Percentiles rank a stretch among this genome's conserved stretches.
These are phyloP conservation scores for Histomonas meleagridis DNA, from an alignment of 208 protist species.

Conservation along the genomic window DNA sequence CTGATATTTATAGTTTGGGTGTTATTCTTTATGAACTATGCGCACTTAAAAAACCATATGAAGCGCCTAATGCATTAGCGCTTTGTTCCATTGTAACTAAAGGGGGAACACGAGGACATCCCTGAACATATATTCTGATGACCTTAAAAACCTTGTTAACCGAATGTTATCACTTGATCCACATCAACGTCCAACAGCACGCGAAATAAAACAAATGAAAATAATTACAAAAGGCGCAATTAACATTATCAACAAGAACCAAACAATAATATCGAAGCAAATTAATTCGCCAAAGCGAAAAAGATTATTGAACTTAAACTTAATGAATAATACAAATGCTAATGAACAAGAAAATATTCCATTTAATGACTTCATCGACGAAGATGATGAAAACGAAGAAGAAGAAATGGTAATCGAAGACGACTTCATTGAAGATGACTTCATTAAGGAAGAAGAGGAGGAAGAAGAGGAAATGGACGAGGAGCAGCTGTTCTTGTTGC, in stretches of 20 bases:
- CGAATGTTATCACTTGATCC: not conserved
- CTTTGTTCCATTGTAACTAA: not conserved
- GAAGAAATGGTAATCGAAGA: not conserved
- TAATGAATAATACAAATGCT: not conserved
- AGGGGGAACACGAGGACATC: not conserved
- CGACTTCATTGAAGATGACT: not conserved
- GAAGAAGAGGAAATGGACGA: too few relatives aligned
- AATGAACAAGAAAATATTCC: not conserved
- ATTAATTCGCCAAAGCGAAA: not conserved
- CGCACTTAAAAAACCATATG: not conserved
- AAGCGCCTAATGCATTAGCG: not conserved
- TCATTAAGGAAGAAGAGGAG: too few relatives aligned
- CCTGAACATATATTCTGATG: not conserved
- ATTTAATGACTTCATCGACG: not conserved
- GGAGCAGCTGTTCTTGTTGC: too few relatives aligned
- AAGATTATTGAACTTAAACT: not conserved
- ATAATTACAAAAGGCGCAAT: not conserved
- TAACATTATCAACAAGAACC: not conserved
- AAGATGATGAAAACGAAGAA: not conserved
- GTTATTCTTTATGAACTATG: slow-evolving; percentile 2
- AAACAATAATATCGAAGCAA: not conserved
- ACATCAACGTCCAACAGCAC: not conserved
- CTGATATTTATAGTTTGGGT: not conserved
- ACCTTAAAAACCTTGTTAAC: not conserved
- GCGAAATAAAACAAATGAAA: not conserved